Evolutionary conservation across 2,329 filamentous ascomycete genomes (phyloP).

Genomic region (Claviceps maximensis): DNA sequence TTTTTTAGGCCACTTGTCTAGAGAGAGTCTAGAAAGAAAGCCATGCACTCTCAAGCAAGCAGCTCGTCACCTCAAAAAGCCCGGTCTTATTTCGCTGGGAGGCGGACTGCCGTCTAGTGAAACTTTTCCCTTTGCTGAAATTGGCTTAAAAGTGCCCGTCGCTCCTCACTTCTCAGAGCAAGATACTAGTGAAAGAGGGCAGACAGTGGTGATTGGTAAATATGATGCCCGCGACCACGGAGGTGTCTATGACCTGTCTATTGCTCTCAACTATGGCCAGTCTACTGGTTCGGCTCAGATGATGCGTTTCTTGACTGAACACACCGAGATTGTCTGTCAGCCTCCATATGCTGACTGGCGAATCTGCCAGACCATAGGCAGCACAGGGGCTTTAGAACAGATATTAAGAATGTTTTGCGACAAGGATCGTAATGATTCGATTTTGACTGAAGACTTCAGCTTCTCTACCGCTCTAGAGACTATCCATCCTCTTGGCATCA

Average conservation of each 20-base stretch:
- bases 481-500: constrained; percentile 38
- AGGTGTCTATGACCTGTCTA: constrained; percentile 57
- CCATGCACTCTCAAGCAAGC: constrained; percentile 71
- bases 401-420: constrained; percentile 69
- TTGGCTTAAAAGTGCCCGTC: constrained; percentile 60
- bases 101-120: constrained; percentile 79
- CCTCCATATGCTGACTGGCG: constrained; percentile 88
- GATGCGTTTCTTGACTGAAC: constrained; percentile 82
- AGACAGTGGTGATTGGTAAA: constrained; percentile 59
- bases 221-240: constrained; percentile 58
- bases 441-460: constrained; percentile 83
- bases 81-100: constrained; percentile 80
- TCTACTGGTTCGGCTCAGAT: constrained; percentile 76
- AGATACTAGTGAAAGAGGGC: constrained; percentile 47
- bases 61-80: constrained; percentile 63
- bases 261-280: constrained; percentile 88
- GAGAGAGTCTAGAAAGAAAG: constrained; percentile 46
- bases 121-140: constrained; percentile 80
- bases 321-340: constrained; percentile 79
- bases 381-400: constrained; percentile 76
- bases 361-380: constrained; percentile 71
- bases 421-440: constrained; percentile 53
- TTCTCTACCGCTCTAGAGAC: constrained; percentile 62
- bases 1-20: constrained; percentile 39
- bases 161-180: constrained; percentile 58